Evolutionary conservation across 2,329 filamentous ascomycete species (phyloP), one percentile per base, ranked within the genome.

Genomic region (Samsoniella hepiali): DNA sequence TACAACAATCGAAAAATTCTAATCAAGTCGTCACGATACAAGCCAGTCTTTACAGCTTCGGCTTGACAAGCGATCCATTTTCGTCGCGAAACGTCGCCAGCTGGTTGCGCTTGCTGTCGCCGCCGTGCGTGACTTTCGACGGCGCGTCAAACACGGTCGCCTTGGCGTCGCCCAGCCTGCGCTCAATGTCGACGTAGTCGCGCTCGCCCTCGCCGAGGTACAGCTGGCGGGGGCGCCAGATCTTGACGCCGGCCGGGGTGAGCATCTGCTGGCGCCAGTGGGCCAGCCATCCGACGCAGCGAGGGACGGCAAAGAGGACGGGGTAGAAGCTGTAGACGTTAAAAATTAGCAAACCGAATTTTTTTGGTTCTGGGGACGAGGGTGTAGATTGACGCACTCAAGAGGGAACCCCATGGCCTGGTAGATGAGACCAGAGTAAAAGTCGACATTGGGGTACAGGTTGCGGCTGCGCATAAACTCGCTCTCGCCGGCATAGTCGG

Each of bases 321-420:
- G 80, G 80, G 66, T 82, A 82, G 68, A 82, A 82, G 67, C 71
- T 73, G 47, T 27, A 53, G 7, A 15, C 22, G 4, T 17, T 51
- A 13, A 11, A 5, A 3, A 62, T 69, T 45, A 67, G 66, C 38
- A 7, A 17, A 3, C 22, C 15, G 6, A n/a, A 15, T 6, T 29
- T 58, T 31, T 32, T 32, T 11, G 10, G 9, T 32, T 34, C 7
- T 38, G 17, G 31, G 36, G 34, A 13, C 3, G 0, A 5, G 36
- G 32, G 51, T 11, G 27, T 29, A 11, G 15, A 44, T 29, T 22
- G 22, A 70, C 71, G 40, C 65, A 72, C 71, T 82, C 80, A 0
- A 82, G 75, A 34, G 80, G 80, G 72, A 82, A 82, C 11, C 80
- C 80, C 77, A 82, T 81, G 36, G 80, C 79, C 65, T 82, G 81